Evolutionary conservation across 495 filamentous ascomycete genomes (phyloP).

Genomic region (Tuber melanosporum): DNA sequence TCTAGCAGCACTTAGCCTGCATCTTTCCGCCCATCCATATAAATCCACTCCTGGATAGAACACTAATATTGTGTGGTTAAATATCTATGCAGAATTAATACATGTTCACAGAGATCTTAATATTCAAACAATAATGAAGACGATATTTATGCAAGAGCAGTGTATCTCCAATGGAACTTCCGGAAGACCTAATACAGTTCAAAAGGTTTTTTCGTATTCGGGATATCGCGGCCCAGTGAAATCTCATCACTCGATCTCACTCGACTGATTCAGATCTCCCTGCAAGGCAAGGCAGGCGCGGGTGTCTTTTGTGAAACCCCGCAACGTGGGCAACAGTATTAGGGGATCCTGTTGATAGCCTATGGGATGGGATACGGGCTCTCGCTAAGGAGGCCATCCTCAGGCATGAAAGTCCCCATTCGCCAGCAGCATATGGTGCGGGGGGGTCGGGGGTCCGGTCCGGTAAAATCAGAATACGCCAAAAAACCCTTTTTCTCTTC

Average conservation of each 20-base stretch:
- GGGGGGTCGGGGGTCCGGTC: too few relatives aligned
- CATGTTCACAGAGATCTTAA: not conserved
- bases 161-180: not conserved
- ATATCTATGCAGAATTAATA: not conserved
- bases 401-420: too few relatives aligned
- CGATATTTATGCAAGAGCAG: too few relatives aligned
- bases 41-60: not conserved
- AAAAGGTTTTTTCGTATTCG: not conserved
- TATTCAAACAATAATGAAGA: not conserved
- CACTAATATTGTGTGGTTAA: too few relatives aligned
- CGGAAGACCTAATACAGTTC: not conserved
- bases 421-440: too few relatives aligned
- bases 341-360: not conserved
- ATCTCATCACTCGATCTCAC: not conserved
- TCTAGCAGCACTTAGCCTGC: not conserved
- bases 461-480: too few relatives aligned
- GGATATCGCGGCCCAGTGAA: not conserved
- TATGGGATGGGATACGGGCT: too few relatives aligned
- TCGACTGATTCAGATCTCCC: not conserved
- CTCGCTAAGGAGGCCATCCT: too few relatives aligned
- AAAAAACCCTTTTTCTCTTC: too few relatives aligned
- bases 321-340: not conserved
- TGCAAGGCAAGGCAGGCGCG: too few relatives aligned
- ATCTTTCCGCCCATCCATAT: not conserved
- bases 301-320: not conserved